A percentile compares a stretch with the other conserved stretches of the same genome.
These are phyloP conservation scores for Suillus americanus DNA, from an alignment of 768 basidiomycete species.

Conservation along the genomic window DNA sequence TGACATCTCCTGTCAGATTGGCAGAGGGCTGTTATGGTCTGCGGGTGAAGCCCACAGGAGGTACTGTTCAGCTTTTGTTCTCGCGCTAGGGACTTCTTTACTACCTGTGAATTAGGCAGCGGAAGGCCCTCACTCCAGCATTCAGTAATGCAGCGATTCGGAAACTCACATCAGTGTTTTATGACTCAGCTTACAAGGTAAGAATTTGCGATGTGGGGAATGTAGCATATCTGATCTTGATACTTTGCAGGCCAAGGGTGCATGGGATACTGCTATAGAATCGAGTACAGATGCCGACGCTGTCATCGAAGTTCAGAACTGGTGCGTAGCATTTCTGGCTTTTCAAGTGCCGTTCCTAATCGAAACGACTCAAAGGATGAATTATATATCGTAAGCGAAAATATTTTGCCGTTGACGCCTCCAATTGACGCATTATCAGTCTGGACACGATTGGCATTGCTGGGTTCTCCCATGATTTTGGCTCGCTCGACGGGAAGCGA, in stretches of 20 bases:
- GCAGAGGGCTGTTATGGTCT: conserved; percentile 29
- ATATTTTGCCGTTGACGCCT: too few species aligned
- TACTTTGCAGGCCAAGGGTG: conserved; percentile 25
- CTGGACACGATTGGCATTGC: too few species aligned
- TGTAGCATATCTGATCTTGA: neutral
- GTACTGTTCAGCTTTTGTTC: conserved; percentile 20
- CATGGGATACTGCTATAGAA: conserved; percentile 32
- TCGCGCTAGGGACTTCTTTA: conserved; percentile 20
- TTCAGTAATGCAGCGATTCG: conserved; percentile 44
- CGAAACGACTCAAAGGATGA: conserved; percentile 36
- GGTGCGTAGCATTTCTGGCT: conserved; percentile 27
- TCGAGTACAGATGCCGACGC: conserved; percentile 23
- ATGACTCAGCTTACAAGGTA: conserved; percentile 43
- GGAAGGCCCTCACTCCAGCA: conserved; percentile 39
- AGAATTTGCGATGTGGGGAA: neutral
- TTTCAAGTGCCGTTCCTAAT: neutral
- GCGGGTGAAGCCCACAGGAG: conserved; percentile 46
- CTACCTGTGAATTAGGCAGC: conserved; percentile 22
- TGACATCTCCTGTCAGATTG: conserved; percentile 11
- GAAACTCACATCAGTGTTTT: conserved; percentile 36
- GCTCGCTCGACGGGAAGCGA: too few species aligned
- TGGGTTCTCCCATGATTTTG: too few species aligned
- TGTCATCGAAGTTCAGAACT: conserved; percentile 48
- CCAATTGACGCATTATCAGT: too few species aligned
- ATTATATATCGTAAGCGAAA: conserved; percentile 38